Percentiles rank a stretch among this genome's conserved stretches.
Evolutionary conservation across 768 basidiomycete species (phyloP).

Genomic region (Tricholomella constricta): DNA sequence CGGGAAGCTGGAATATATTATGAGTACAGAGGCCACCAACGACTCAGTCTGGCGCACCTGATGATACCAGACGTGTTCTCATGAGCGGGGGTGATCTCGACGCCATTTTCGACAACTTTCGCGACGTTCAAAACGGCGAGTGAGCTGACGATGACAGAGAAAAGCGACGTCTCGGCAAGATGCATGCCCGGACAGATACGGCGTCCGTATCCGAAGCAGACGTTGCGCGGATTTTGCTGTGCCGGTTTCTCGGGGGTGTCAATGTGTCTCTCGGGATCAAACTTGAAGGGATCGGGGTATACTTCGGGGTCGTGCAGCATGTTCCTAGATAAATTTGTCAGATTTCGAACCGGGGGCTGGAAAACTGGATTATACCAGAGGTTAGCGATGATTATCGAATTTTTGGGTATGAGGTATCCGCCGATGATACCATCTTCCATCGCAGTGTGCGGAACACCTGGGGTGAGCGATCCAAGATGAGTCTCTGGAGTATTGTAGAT

Average conservation of each 20-base stretch:
- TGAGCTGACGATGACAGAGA: conserved; percentile 43
- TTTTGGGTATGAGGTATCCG: not conserved
- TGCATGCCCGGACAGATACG: conserved; percentile 51
- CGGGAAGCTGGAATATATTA: conserved; percentile 28
- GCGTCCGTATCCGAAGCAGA: conserved; percentile 53
- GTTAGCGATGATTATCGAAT: not conserved
- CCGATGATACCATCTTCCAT: not conserved
- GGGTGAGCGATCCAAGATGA: conserved; percentile 27
- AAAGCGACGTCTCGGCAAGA: conserved; percentile 54
- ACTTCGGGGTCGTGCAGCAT: conserved; percentile 51
- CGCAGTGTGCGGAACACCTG: not conserved
- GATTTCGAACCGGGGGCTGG: not conserved
- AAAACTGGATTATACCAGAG: not conserved
- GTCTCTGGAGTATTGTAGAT: conserved; percentile 5
- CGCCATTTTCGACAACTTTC: conserved; percentile 45
- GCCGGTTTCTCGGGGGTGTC: conserved; percentile 28
- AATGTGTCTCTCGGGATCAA: conserved; percentile 50
- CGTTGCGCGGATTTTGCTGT: conserved; percentile 41
- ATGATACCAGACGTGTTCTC: conserved; percentile 47
- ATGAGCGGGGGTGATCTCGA: conserved; percentile 45
- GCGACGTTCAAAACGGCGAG: conserved; percentile 51
- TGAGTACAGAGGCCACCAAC: not conserved
- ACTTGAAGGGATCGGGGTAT: conserved; percentile 51
- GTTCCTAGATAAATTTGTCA: conserved; percentile 35
- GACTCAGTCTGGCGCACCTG: conserved; percentile 32